These are phyloP conservation scores for Abrus precatorius DNA, from an alignment of 306 rosid species.

Conservation along the genomic window DNA sequence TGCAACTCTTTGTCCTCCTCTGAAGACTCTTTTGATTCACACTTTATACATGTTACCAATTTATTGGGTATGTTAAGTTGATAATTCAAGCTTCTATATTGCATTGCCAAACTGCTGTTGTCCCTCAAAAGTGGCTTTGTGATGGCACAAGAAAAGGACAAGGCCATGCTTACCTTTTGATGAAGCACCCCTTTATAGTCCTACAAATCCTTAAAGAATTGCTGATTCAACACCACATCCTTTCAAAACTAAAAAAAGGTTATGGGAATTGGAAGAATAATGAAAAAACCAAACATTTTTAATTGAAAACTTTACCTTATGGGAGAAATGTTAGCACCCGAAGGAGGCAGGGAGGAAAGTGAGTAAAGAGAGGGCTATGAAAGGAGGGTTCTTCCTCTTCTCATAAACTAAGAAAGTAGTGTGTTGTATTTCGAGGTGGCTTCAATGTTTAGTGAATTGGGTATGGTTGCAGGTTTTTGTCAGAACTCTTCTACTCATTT, in stretches of 20 bases:
- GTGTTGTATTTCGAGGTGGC: background rate
- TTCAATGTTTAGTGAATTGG: background rate
- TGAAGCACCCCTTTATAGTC: background rate
- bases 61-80: conserved; percentile 34
- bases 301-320: background rate
- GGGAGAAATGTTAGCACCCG: background rate
- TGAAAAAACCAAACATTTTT: background rate
- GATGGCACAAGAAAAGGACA: conserved; percentile 44
- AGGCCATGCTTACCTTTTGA: conserved; percentile 44
- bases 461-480: background rate
- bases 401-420: background rate
- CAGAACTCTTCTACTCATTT: background rate
- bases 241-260: background rate
- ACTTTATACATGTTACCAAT: conserved; percentile 36
- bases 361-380: background rate
- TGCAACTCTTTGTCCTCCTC: conserved; percentile 35
- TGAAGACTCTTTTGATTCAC: conserved; percentile 64
- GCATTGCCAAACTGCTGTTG: conserved; percentile 4
- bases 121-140: conserved; percentile 49
- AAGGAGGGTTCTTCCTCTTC: background rate
- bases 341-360: background rate
- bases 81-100: conserved; percentile 7
- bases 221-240: background rate
- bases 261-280: background rate
- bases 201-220: background rate